These are phyloP conservation scores for Cupressus sempervirens DNA, from an alignment of 75 land plant species.

Conservation along the genomic window DNA sequence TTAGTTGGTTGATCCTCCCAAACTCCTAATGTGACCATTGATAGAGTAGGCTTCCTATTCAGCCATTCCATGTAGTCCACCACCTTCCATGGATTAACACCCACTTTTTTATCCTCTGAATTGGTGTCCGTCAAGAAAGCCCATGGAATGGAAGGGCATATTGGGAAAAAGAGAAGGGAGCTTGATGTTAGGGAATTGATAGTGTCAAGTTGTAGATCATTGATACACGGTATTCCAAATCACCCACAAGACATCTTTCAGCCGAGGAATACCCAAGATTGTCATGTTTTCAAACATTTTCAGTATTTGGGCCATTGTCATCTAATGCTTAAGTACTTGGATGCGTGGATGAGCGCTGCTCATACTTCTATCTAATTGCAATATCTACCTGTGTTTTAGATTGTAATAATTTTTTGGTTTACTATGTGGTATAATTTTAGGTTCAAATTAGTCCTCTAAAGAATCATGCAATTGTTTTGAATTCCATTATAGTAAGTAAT, in stretches of 20 bases:
- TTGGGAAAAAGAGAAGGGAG: not conserved
- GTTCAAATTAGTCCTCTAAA: too few species aligned
- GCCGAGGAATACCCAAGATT: too few species aligned
- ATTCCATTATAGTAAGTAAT: too few species aligned
- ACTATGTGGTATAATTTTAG: too few species aligned
- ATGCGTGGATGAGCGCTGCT: too few species aligned
- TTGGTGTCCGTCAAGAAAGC: not conserved
- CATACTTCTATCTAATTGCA: too few species aligned
- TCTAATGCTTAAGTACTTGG: too few species aligned
- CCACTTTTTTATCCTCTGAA: not conserved
- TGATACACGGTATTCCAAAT: not conserved
- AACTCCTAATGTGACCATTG: constrained; percentile 27
- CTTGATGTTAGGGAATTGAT: not conserved
- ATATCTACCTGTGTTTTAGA: too few species aligned
- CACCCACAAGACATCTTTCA: constrained; percentile 1
- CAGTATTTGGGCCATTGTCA: too few species aligned
- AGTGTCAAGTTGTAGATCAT: not conserved
- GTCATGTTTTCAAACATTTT: too few species aligned
- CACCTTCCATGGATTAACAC: constrained; percentile 8
- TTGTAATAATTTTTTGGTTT: too few species aligned
- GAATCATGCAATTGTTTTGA: too few species aligned
- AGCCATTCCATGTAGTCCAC: constrained; percentile 13
- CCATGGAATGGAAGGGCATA: not conserved
- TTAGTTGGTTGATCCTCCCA: constrained; percentile 29
- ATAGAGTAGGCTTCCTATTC: not conserved